Conservation (phyloP, 2,329 filamentous ascomycete genomes). For the Apiospora kogelbergensis region DNA sequence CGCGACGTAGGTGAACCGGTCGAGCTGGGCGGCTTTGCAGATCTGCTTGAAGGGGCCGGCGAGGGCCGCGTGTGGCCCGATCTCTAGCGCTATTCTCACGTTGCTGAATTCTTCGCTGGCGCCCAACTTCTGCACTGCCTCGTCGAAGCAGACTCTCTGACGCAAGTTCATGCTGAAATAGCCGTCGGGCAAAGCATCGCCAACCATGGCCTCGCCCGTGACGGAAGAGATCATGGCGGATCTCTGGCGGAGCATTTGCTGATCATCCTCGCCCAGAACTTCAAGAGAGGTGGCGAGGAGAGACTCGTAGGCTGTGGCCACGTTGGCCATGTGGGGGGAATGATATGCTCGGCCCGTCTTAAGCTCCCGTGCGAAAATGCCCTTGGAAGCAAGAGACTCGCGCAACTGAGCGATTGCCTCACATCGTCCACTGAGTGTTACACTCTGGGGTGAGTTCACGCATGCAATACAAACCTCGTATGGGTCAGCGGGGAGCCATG, state of each 20-base stretch:
- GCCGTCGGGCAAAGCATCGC: slow-evolving; percentile 7
- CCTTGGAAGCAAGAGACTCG: too few species aligned
- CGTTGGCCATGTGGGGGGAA: slow-evolving; percentile 40
- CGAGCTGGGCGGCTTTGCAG: slow-evolving; percentile 16
- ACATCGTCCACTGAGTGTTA: slow-evolving; percentile 48
- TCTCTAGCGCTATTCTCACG: slow-evolving; percentile 15
- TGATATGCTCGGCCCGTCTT: slow-evolving; percentile 41
- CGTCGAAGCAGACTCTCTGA: slow-evolving; percentile 26
- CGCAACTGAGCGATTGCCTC: slow-evolving; percentile 38
- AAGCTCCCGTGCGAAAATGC: slow-evolving; percentile 39
- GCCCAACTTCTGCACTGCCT: slow-evolving; percentile 27
- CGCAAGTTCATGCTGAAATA: slow-evolving; percentile 28
- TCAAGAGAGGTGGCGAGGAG: neutral
- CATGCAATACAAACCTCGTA: slow-evolving; percentile 25
- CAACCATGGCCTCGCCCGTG: slow-evolving; percentile 15
- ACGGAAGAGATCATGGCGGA: slow-evolving; percentile 25
- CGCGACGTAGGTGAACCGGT: slow-evolving; percentile 17
- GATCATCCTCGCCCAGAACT: neutral
- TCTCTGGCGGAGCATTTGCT: neutral
- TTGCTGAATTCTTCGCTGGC: neutral
- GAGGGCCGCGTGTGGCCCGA: slow-evolving; percentile 30
- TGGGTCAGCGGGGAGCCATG: too few species aligned
- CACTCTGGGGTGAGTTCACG: slow-evolving; percentile 43
- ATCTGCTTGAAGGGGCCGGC: slow-evolving; percentile 31
- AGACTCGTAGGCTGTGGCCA: slow-evolving; percentile 31